Conservation (phyloP, 495 filamentous ascomycete genomes). For the Parachaetomium inaequale region DNA sequence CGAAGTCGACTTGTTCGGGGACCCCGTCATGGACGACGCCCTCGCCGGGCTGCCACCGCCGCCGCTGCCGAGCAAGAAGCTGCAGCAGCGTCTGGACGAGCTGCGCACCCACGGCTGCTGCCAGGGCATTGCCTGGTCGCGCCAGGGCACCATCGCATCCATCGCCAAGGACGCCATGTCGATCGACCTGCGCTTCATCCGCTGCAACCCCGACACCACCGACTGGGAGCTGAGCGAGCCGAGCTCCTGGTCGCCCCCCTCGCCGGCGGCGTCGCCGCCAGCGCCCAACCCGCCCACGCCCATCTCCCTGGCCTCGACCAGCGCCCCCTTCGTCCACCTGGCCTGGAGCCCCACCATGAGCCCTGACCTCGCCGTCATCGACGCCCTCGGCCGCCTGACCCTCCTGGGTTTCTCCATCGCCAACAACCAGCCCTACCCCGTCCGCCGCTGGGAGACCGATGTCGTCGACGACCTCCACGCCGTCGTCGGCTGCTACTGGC, state of each 20-base stretch:
- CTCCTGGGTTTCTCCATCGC: conserved; percentile 60
- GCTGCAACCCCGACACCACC: conserved; percentile 64
- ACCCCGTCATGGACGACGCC: conserved; percentile 49
- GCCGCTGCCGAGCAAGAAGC: conserved; percentile 56
- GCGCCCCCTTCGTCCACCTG: conserved; percentile 64
- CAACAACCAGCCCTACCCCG: conserved; percentile 60
- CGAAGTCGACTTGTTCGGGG: conserved; percentile 75
- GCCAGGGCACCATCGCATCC: conserved; percentile 78
- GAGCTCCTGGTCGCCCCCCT: conserved; percentile 36
- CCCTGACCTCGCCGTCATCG: conserved; percentile 71
- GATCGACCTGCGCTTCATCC: conserved; percentile 68
- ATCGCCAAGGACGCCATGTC: conserved; percentile 66
- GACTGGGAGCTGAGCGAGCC: conserved; percentile 73
- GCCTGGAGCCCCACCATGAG: conserved; percentile 67
- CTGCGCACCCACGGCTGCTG: conserved; percentile 74
- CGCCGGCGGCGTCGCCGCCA: conserved; percentile 37
- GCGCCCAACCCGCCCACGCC: conserved; percentile 44
- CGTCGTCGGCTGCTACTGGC: conserved; percentile 82
- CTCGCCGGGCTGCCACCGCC: conserved; percentile 48
- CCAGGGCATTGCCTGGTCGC: conserved; percentile 90
- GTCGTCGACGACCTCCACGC: conserved; percentile 65
- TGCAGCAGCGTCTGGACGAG: conserved; percentile 73
- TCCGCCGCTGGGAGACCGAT: conserved; percentile 55
- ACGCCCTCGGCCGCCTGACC: conserved; percentile 67
- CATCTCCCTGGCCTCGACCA: conserved; percentile 32